phyloP scores from a whole-genome alignment of 164 flowering plant genomes.

The Dillenia turbinata region DNA sequence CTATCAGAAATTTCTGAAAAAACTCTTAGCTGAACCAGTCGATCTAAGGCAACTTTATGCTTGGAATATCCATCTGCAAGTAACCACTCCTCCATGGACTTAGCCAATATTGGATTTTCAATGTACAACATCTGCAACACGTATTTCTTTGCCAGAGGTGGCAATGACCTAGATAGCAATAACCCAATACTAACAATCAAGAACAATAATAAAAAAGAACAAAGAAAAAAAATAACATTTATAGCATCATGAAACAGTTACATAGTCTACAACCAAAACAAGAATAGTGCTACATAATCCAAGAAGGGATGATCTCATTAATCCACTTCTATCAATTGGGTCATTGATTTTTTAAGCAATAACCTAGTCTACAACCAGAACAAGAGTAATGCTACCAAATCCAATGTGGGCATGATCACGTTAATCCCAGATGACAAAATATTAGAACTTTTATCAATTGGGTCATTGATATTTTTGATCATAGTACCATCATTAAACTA shows the following conservation, averaged over 20 bases:
- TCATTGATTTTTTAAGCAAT: not conserved
- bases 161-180: slow-evolving; percentile 63
- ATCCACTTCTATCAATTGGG: not conserved
- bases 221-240: not conserved
- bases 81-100: slow-evolving; percentile 82
- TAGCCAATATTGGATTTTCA: slow-evolving; percentile 60
- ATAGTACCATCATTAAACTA: not conserved
- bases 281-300: too few relatives aligned
- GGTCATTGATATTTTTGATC: too few relatives aligned
- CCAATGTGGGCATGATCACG: not conserved
- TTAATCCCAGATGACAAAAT: not conserved
- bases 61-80: slow-evolving; percentile 77
- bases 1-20: slow-evolving; percentile 62
- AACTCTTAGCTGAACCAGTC: slow-evolving; percentile 72
- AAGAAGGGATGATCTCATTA: not conserved
- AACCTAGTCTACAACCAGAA: not conserved
- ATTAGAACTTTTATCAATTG: not conserved
- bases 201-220: not conserved
- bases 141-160: slow-evolving; percentile 89
- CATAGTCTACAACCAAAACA: not conserved
- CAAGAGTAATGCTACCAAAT: not conserved
- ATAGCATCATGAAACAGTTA: not conserved
- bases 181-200: not conserved
- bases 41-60: slow-evolving; percentile 83
- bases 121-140: slow-evolving; percentile 72